Evolutionary conservation across 257 asterid species (phyloP).

Genomic region (Fraxinus quadrangulata): DNA sequence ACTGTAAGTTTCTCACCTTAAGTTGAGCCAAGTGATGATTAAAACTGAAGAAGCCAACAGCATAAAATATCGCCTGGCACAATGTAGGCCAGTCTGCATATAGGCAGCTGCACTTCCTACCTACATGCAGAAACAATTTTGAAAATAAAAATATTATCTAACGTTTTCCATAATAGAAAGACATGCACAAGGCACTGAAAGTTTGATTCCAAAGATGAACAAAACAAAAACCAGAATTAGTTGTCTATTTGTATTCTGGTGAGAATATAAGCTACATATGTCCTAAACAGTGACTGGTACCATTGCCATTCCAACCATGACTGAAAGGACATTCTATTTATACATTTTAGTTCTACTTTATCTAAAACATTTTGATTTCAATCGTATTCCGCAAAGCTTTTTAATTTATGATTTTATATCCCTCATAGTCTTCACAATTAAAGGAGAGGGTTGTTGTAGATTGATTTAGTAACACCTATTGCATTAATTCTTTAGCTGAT

Average conservation of each 20-base stretch:
- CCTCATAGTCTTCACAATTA: neutral
- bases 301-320: neutral
- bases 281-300: neutral
- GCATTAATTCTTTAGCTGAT: neutral
- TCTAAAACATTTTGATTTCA: neutral
- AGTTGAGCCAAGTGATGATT: slow-evolving; percentile 82
- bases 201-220: neutral
- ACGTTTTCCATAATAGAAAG: neutral
- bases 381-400: neutral
- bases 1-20: slow-evolving; percentile 56
- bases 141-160: neutral
- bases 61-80: slow-evolving; percentile 51
- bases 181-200: neutral
- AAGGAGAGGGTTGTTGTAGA: neutral
- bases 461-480: neutral
- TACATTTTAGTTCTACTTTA: neutral
- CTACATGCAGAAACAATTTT: slow-evolving; percentile 39
- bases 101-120: slow-evolving; percentile 95
- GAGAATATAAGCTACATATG: neutral
- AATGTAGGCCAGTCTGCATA: slow-evolving; percentile 64
- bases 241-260: neutral
- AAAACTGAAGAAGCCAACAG: slow-evolving; percentile 73
- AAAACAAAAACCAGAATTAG: neutral
- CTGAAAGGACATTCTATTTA: neutral
- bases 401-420: neutral